Conservation (phyloP, 345 rosid genomes). For the Brassica napus region DNA sequence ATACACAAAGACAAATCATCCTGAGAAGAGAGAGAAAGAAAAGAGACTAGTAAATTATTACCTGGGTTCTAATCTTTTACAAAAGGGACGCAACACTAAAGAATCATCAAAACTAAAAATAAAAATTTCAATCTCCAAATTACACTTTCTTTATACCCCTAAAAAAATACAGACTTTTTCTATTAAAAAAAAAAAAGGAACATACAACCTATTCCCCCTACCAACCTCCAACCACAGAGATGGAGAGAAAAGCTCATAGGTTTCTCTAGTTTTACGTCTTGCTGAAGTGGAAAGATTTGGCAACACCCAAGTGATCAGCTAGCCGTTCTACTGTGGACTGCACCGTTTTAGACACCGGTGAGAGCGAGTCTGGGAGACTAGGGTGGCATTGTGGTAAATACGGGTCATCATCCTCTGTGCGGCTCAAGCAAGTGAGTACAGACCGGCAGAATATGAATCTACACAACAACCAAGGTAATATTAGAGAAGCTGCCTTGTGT, state of each 20-base stretch:
- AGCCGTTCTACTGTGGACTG: slow-evolving; percentile 55
- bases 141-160: slow-evolving; percentile 37
- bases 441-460: slow-evolving; percentile 92
- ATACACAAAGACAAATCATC: slow-evolving; percentile 19
- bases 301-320: slow-evolving; percentile 63
- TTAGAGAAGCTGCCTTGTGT: background rate
- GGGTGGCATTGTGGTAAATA: slow-evolving; percentile 83
- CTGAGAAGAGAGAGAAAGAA: background rate
- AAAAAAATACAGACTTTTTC: slow-evolving; percentile 35
- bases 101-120: slow-evolving; percentile 32
- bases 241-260: slow-evolving; percentile 8
- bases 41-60: slow-evolving; percentile 32
- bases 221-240: slow-evolving; percentile 4
- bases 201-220: slow-evolving; percentile 27
- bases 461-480: slow-evolving; percentile 26
- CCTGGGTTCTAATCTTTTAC: slow-evolving; percentile 36
- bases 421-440: slow-evolving; percentile 55
- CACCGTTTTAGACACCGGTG: slow-evolving; percentile 54
- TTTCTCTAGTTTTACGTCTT: slow-evolving; percentile 27
- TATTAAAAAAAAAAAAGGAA: background rate
- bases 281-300: slow-evolving; percentile 56
- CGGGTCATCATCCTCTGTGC: slow-evolving; percentile 49
- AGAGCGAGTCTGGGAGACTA: slow-evolving; percentile 60
- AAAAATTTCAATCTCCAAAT: slow-evolving; percentile 20
- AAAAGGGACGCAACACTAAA: slow-evolving; percentile 17